phyloP scores from a whole-genome alignment of 345 rosid species.

The Eucalyptus virginea region DNA sequence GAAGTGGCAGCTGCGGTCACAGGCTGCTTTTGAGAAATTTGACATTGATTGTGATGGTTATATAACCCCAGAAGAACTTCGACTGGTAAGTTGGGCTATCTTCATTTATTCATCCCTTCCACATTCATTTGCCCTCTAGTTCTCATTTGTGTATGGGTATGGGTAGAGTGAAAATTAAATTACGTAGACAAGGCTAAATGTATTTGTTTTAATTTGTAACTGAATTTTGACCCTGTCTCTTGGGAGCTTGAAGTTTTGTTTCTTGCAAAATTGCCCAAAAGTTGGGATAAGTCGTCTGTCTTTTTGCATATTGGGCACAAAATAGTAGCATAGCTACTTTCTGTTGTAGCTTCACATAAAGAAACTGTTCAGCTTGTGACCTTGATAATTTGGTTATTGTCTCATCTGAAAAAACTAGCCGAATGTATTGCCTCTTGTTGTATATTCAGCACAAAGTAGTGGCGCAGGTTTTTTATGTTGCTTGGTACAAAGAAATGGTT shows the following conservation, averaged over 20 bases:
- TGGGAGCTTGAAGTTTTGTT: neutral
- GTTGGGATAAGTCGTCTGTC: neutral
- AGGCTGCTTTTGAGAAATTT: constrained; percentile 78
- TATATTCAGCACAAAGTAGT: neutral
- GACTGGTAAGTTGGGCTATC: constrained; percentile 39
- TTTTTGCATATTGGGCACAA: neutral
- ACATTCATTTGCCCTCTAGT: too few relatives aligned
- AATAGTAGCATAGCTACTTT: neutral
- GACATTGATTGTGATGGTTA: constrained; percentile 87
- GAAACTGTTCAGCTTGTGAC: neutral
- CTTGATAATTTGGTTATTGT: neutral
- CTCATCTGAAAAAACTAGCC: neutral
- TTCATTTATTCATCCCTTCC: neutral
- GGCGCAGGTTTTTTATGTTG: neutral
- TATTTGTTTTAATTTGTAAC: neutral
- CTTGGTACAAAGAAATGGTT: neutral
- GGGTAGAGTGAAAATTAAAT: neutral
- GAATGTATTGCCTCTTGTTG: neutral
- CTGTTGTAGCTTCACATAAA: neutral
- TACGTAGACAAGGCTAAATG: neutral
- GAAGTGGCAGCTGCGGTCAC: constrained; percentile 73
- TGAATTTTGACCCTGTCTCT: neutral
- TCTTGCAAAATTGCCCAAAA: neutral
- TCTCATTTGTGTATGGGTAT: neutral
- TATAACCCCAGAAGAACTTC: constrained; percentile 91